A percentile compares a stretch with the other conserved stretches of the same genome.
Evolutionary conservation across 495 filamentous ascomycete genomes (phyloP).

Genomic region (Evansstolkia leycettana): DNA sequence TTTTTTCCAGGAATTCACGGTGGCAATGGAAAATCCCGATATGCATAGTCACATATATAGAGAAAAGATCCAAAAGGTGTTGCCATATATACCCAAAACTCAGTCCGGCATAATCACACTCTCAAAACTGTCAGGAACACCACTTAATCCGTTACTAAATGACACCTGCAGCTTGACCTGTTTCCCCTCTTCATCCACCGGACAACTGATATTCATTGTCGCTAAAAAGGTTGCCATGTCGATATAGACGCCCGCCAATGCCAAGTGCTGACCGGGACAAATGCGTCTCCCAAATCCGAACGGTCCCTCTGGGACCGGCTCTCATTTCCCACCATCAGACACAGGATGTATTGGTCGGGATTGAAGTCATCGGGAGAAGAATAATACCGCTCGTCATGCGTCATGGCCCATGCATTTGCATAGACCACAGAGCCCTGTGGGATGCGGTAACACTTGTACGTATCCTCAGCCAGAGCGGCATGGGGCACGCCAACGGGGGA

Average conservation of each 20-base stretch:
- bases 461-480: slow-evolving; percentile 34
- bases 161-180: slow-evolving; percentile 2
- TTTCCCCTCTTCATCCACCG: slow-evolving; percentile 8
- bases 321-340: too few species aligned
- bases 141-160: slow-evolving; percentile 10
- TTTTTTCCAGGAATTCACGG: too few species aligned
- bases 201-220: slow-evolving; percentile 7
- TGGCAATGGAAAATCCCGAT: too few species aligned
- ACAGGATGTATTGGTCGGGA: too few species aligned
- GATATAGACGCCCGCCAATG: slow-evolving; percentile 10
- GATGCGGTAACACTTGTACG: slow-evolving; percentile 35
- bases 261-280: slow-evolving; percentile 11
- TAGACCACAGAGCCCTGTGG: slow-evolving; percentile 28
- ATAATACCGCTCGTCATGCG: slow-evolving; percentile 23
- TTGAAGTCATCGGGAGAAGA: slow-evolving; percentile 20
- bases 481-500: slow-evolving; percentile 36
- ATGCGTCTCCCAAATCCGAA: slow-evolving; percentile 39
- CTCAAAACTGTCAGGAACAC: slow-evolving; percentile 9
- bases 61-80: too few species aligned
- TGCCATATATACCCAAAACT: too few species aligned
- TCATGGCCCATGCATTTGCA: slow-evolving; percentile 29
- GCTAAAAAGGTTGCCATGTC: slow-evolving; percentile 8
- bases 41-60: too few species aligned
- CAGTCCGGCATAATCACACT: too few species aligned
- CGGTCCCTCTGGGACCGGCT: too few species aligned